Base-by-base conservation (phyloP, 2,329 filamentous ascomycete species). In the Dothideomycetes sp. region DNA sequence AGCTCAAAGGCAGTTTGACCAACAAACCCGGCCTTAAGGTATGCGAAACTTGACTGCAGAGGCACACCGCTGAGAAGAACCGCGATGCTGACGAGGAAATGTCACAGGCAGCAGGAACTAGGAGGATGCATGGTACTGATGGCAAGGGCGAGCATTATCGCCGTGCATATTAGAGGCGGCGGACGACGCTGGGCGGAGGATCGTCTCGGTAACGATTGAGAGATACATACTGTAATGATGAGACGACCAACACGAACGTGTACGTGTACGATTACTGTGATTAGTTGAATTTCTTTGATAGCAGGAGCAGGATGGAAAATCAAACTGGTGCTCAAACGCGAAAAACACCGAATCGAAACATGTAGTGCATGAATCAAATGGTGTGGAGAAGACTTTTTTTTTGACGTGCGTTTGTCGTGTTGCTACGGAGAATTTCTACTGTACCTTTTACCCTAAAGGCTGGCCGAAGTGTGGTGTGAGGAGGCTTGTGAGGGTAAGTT, bases 11-110 rank as follows among this genome's bases (percentile, higher is more conserved):
- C 6, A 75, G 68, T 40, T 56, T 89, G 43, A 87, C 80, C 1
- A 62, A 75, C 33, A 70, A 77, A 28, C 80, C 82, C 2, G 84
- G 79, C 17, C 64, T 82, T 49, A 88, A 88, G 78, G 76, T 77
- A 55, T 50, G 54, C 47, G 33, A 38, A 22, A 29, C 4, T 10
- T 18, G 25, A 15, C 10, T 16, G 16, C 19, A 3, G 8, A 12
- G 11, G 12, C 11, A n/a, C 29, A n/a, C n/a, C n/a, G n/a, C n/a
- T n/a, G n/a, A n/a, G n/a, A n/a, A n/a, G n/a, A n/a, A n/a, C n/a
- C n/a, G n/a, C n/a, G n/a, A n/a, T 33, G 42, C 40, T 49, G 24
- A 47, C 31, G 9, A 18, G n/a, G 4, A 18, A 3, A 9, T 31
- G 34, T n/a, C n/a, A n/a, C 33, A 57, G 54, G 57, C 53, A 32